Conservation (phyloP, 202 grass and related monocot species). For the Dendrocalamus latiflorus region DNA sequence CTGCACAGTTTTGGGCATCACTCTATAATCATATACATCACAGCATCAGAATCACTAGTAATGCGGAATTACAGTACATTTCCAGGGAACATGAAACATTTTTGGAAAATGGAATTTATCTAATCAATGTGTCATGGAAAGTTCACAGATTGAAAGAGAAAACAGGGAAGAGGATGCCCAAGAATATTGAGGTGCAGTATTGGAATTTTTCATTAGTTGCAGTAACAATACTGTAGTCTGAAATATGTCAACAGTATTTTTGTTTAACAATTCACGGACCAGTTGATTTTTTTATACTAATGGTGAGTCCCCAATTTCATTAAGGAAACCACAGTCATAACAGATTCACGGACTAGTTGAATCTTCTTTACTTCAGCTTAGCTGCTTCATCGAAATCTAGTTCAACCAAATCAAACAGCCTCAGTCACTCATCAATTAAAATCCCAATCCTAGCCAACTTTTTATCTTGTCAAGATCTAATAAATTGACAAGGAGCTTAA, state of each 20-base stretch:
- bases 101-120: background rate
- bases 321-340: too few species aligned
- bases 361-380: background rate
- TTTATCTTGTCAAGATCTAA: constrained; percentile 8
- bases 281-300: too few species aligned
- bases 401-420: constrained; percentile 13
- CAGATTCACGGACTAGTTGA: background rate
- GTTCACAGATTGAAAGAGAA: background rate
- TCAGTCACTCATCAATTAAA: background rate
- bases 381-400: constrained; percentile 2
- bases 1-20: constrained; percentile 14
- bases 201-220: background rate
- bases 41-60: constrained; percentile 20
- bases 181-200: background rate
- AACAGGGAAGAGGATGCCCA: background rate
- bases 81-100: background rate
- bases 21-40: constrained; percentile 18
- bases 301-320: too few species aligned
- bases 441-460: background rate
- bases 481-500: background rate
- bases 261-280: background rate
- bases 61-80: background rate
- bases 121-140: background rate
- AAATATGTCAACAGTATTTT: background rate
- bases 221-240: background rate